Evolutionary conservation across 768 basidiomycete species (phyloP).

Genomic region (Rhizopogon vinicolor): DNA sequence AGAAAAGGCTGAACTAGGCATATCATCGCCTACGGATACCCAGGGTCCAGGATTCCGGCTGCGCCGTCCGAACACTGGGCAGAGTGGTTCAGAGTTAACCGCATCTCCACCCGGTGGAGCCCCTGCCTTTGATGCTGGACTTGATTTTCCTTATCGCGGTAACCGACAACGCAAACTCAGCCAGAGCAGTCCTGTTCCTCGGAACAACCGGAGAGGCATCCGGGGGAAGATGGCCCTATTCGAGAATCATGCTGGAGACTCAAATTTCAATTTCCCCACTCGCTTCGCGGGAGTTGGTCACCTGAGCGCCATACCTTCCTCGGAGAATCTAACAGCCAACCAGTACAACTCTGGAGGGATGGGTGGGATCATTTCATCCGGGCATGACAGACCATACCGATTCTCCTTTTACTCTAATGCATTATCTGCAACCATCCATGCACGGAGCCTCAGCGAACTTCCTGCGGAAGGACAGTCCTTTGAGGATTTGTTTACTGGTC

Average conservation of each 20-base stretch:
- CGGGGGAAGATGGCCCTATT: conserved; percentile 91
- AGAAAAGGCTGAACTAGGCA: conserved; percentile 64
- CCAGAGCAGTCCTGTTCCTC: conserved; percentile 70
- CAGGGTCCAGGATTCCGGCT: conserved; percentile 14
- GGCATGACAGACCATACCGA: conserved; percentile 87
- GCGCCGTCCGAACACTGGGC: conserved; percentile 11
- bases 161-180: conserved; percentile 82
- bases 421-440: conserved; percentile 90
- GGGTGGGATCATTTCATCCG: conserved; percentile 39
- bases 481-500: conserved; percentile 78
- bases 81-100: conserved; percentile 5
- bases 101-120: neutral
- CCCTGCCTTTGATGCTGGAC: conserved; percentile 9
- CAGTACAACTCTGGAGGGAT: conserved; percentile 7
- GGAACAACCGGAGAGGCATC: conserved; percentile 50
- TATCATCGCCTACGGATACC: conserved; percentile 38
- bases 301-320: conserved; percentile 37
- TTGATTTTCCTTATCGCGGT: conserved; percentile 13
- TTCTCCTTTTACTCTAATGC: conserved; percentile 99
- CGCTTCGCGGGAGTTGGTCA: conserved; percentile 24
- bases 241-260: conserved; percentile 53
- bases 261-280: conserved; percentile 42
- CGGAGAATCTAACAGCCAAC: conserved; percentile 31
- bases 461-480: conserved; percentile 93
- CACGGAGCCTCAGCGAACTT: conserved; percentile 86